Conservation (phyloP, 192 early-diverging fungal species). For the Ambispora gerdemannii region DNA sequence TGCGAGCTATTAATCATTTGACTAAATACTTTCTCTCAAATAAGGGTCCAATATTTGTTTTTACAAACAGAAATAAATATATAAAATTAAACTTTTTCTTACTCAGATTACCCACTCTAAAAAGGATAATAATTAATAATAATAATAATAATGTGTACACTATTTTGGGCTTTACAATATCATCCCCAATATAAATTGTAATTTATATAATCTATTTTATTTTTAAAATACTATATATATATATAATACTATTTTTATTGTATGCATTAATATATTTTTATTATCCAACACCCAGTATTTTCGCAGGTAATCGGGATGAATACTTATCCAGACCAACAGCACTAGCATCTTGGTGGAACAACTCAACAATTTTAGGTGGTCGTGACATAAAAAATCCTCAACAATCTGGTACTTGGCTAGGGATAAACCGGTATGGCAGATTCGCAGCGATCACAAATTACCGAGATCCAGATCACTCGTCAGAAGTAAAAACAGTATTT, state of each 20-base stretch:
- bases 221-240: not conserved
- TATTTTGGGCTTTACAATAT: conserved; percentile 41
- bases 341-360: conserved; percentile 40
- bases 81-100: not conserved
- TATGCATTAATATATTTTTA: too few species aligned
- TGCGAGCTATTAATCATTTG: not conserved
- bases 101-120: not conserved
- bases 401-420: conserved; percentile 45
- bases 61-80: not conserved
- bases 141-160: conserved; percentile 38
- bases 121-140: not conserved
- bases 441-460: conserved; percentile 47
- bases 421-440: conserved; percentile 34
- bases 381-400: conserved; percentile 26
- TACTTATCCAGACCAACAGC: conserved; percentile 37
- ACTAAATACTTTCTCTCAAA: not conserved
- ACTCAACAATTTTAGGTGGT: conserved; percentile 37
- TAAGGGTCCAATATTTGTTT: not conserved
- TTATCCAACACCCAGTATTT: conserved; percentile 39
- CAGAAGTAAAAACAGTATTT: not conserved
- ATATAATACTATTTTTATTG: not conserved
- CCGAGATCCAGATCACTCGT: conserved; percentile 21
- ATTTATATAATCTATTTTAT: not conserved
- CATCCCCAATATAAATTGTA: conserved; percentile 45
- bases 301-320: conserved; percentile 49